Conservation (phyloP, 1,284 basidiomycete genomes). For the Leucoagaricus sp. region DNA sequence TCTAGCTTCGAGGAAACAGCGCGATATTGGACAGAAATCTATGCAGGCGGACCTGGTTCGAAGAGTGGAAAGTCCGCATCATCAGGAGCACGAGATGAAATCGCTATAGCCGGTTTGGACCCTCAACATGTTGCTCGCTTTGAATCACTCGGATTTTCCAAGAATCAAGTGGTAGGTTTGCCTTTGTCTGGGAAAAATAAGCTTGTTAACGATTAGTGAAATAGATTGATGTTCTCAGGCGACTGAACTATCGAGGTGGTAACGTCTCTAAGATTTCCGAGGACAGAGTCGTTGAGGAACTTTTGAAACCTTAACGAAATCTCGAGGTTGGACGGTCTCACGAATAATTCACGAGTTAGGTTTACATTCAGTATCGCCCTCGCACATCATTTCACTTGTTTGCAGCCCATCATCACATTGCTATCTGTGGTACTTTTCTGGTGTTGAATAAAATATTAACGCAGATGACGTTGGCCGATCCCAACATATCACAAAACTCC, state of each 20-base stretch:
- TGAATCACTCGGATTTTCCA: constrained; percentile 71
- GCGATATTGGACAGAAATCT: constrained; percentile 90
- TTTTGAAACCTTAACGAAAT: constrained; percentile 35
- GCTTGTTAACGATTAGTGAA: constrained; percentile 6
- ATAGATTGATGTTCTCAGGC: constrained; percentile 84
- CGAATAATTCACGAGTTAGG: not conserved
- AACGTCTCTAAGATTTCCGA: constrained; percentile 50
- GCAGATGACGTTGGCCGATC: too few species aligned
- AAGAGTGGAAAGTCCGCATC: constrained; percentile 36
- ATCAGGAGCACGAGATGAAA: constrained; percentile 49
- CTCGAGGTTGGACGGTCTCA: not conserved
- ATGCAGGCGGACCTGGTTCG: constrained; percentile 73
- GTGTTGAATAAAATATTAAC: constrained; percentile 5
- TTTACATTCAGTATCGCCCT: not conserved
- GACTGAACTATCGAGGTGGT: constrained; percentile 87
- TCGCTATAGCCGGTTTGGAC: constrained; percentile 77
- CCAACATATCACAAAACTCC: too few species aligned
- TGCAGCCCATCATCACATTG: constrained; percentile 5
- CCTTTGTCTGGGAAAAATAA: not conserved
- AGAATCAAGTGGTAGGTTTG: constrained; percentile 73
- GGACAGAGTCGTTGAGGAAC: constrained; percentile 51
- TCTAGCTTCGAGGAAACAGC: constrained; percentile 91
- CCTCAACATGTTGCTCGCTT: constrained; percentile 75
- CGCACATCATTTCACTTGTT: constrained; percentile 4
- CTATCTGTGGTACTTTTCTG: constrained; percentile 2